Base-by-base conservation (phyloP, 1,139 yeast genomes). In the Suhomyces wounanorum region DNA sequence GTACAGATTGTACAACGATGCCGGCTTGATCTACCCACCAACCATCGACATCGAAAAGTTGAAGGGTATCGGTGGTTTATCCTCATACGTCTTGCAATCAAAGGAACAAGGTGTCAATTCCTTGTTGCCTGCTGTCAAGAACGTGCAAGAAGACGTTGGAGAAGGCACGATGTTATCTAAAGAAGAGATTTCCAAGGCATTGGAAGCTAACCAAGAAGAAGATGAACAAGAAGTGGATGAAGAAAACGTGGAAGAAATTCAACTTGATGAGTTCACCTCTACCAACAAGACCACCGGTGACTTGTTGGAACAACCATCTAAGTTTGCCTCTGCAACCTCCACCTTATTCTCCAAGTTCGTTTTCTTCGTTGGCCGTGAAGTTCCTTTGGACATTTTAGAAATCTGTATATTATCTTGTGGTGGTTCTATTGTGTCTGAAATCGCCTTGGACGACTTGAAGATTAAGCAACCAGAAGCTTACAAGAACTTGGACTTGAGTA, bases 321-420 rank as follows among this genome's bases (percentile, higher is more conserved):
- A 82, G 62, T 80, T 70, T 55, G 76, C 83, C 33, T 79, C 83
- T 35, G 81, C 85, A 43, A 75, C 82, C 18, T 79, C 90, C 13
- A 77, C 78, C 33, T 73, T 94, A 51, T 89, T 94, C 66, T 77
- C 86, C 48, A 81, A 83, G 52, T 88, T 91, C 65, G 82, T 87
- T 8, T 92, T 94, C 68, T 94, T 74, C 66, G 83, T 95, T 55
- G 97, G 98, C 51, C 87, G 99, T 71, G 99, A 94, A 74, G 99
- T 94, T 43, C 91, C 98, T 25, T 77, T 92, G 57, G 98, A 94
- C 61, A 83, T 92, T 59, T 77, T 92, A 58, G 99, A 94, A 74
- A 89, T 94, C 67, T 80, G 92, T 59, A 85, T 92, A 54, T 77
- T 91, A 54, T 83, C 97, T 4, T 85, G 89, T 65, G 98, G 98